Conservation (phyloP, 495 filamentous ascomycete species). For the Pseudomonodictys pantanalensis region DNA sequence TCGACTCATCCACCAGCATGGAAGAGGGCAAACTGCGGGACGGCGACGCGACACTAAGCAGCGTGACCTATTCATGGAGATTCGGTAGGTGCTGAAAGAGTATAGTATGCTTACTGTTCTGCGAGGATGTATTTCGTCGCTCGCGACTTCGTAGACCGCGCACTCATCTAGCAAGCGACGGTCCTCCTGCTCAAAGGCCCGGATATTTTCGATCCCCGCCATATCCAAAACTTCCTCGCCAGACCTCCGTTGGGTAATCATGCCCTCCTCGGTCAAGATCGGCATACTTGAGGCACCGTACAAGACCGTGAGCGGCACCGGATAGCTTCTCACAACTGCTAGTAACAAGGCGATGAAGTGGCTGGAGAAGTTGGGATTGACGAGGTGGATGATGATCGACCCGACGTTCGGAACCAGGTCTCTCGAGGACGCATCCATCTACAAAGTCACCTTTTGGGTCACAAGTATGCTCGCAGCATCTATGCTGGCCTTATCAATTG, state of each 20-base stretch:
- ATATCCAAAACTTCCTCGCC: not conserved
- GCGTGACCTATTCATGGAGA: slow-evolving; percentile 8
- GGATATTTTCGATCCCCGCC: not conserved
- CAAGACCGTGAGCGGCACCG: not conserved
- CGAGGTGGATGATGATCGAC: slow-evolving; percentile 4
- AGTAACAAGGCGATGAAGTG: not conserved
- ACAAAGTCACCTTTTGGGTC: slow-evolving; percentile 25
- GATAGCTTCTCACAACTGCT: not conserved
- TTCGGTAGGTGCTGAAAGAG: slow-evolving; percentile 10
- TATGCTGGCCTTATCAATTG: slow-evolving; percentile 18
- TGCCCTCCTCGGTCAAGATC: not conserved
- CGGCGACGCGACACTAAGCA: not conserved
- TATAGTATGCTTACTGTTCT: slow-evolving; percentile 17
- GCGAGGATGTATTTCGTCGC: not conserved
- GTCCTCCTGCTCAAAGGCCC: not conserved
- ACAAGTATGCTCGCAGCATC: slow-evolving; percentile 26
- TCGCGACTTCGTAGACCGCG: slow-evolving; percentile 11
- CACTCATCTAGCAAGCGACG: slow-evolving; percentile 9
- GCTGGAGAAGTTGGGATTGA: slow-evolving; percentile 2
- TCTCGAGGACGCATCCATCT: not conserved
- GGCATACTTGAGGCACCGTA: not conserved
- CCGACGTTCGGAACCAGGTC: not conserved
- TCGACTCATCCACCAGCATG: not conserved
- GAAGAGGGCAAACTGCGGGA: not conserved
- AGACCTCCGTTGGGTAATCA: not conserved